These are phyloP conservation scores for Suillus paluster DNA, from an alignment of 768 basidiomycete species.

Conservation along the genomic window DNA sequence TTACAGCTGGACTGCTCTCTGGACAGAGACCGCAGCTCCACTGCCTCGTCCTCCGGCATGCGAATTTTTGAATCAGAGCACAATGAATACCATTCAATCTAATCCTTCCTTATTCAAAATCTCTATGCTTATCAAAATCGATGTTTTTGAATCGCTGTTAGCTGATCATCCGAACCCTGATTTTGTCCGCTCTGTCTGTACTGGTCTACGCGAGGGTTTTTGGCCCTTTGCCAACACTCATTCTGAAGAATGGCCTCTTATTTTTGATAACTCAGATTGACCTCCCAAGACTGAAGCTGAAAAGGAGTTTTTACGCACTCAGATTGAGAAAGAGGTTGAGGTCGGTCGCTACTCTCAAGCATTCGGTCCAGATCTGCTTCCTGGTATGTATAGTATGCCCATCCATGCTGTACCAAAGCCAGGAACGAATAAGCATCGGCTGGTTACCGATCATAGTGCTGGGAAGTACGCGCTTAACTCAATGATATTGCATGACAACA, in stretches of 20 bases:
- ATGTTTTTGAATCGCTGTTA: slow-evolving; percentile 25
- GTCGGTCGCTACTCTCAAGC: slow-evolving; percentile 20
- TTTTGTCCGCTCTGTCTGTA: slow-evolving; percentile 31
- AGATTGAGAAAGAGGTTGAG: slow-evolving; percentile 10
- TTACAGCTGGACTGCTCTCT: not conserved
- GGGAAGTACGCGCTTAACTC: no score
- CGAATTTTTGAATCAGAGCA: not conserved
- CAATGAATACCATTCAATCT: not conserved
- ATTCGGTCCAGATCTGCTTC: slow-evolving; percentile 21
- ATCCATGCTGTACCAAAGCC: no score
- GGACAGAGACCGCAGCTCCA: not conserved
- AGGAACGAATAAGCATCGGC: no score
- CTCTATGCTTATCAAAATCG: slow-evolving; percentile 32
- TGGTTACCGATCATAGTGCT: no score
- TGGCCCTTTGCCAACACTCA: slow-evolving; percentile 32
- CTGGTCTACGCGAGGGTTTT: slow-evolving; percentile 31
- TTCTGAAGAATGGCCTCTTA: not conserved
- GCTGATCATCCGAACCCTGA: slow-evolving; percentile 32
- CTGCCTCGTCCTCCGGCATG: not conserved
- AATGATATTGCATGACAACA: no score
- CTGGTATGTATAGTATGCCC: no score
- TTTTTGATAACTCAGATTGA: not conserved
- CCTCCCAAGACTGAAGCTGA: slow-evolving; percentile 6
- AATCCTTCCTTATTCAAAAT: slow-evolving; percentile 17
- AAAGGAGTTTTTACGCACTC: slow-evolving; percentile 25